These are phyloP conservation scores for Fusarium verticillioides DNA, from an alignment of 2,329 filamentous ascomycete genomes.

Conservation along the genomic window DNA sequence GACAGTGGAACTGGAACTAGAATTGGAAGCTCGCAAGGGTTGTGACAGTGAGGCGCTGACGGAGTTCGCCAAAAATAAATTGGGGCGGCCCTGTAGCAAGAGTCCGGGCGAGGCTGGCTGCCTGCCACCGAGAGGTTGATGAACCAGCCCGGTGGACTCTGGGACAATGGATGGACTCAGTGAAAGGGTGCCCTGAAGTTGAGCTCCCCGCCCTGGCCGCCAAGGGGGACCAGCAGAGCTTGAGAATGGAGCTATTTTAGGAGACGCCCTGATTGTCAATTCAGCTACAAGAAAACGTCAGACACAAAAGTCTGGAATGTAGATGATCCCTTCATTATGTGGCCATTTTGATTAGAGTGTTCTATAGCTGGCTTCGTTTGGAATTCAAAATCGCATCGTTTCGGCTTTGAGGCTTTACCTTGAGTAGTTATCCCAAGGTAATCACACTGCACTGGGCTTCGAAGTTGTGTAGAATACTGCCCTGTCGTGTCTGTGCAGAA, in stretches of 20 bases:
- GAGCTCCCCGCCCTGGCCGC: conserved; percentile 2
- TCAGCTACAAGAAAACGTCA: conserved; percentile 27
- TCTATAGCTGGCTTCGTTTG: conserved; percentile 13
- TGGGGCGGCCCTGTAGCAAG: conserved; percentile 20
- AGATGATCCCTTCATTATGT: conserved; percentile 24
- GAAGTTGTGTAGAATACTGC: background rate
- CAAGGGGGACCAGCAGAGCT: conserved; percentile 8
- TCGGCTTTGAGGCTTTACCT: conserved; percentile 16
- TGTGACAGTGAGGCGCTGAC: conserved; percentile 34
- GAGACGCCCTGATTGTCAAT: conserved; percentile 18
- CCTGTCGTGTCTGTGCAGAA: background rate
- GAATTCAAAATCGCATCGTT: conserved; percentile 27
- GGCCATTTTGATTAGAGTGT: conserved; percentile 20
- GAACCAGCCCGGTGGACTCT: background rate
- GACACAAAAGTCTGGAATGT: conserved; percentile 30
- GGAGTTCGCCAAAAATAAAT: conserved; percentile 36
- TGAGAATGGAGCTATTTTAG: conserved; percentile 31
- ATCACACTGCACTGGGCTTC: conserved; percentile 3
- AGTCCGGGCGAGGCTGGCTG: conserved; percentile 14
- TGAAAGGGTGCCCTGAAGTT: conserved; percentile 8
- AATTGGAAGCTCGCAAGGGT: conserved; percentile 37
- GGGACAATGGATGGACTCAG: background rate
- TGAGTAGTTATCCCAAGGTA: conserved; percentile 3
- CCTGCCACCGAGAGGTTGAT: conserved; percentile 1
- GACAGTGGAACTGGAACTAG: conserved; percentile 27